phyloP scores from a whole-genome alignment of 768 basidiomycete genomes.

The Infundibulicybe gibba region DNA sequence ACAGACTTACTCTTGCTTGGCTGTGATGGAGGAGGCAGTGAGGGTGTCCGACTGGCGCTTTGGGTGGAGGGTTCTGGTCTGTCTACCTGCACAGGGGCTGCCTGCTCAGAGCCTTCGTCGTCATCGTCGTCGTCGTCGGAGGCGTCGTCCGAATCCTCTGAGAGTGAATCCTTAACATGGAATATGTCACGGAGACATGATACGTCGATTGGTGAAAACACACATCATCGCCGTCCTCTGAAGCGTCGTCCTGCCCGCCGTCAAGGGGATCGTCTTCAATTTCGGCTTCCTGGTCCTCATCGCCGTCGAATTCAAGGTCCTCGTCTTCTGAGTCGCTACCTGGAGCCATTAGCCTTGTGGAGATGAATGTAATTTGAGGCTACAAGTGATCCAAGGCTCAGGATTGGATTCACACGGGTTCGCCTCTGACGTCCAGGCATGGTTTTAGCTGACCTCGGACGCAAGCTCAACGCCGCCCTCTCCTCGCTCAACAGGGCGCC shows the following conservation, averaged over 20 bases:
- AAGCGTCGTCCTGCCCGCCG: conserved; percentile 48
- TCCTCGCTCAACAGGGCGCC: conserved; percentile 84
- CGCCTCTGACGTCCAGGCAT: conserved; percentile 40
- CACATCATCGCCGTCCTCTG: conserved; percentile 70
- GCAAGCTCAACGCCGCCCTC: conserved; percentile 90
- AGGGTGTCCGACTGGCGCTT: conserved; percentile 7
- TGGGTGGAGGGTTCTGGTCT: conserved; percentile 17
- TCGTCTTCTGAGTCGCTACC: conserved; percentile 63
- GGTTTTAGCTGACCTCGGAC: conserved; percentile 95
- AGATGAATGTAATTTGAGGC: conserved; percentile 2
- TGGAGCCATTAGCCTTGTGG: conserved; percentile 34
- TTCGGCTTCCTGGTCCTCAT: conserved; percentile 43
- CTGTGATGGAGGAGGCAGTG: conserved; percentile 2
- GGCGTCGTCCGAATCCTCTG: conserved; percentile 58
- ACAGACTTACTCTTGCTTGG: conserved; percentile 2
- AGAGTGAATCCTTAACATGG: conserved; percentile 45
- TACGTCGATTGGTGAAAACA: conserved; percentile 21
- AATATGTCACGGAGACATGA: too few species aligned
- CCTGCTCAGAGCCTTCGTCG: conserved; percentile 33
- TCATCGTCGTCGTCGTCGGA: conserved; percentile 49
- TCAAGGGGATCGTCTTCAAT: conserved; percentile 48
- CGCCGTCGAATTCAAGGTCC: conserved; percentile 54
- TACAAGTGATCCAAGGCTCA: not conserved
- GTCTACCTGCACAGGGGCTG: conserved; percentile 18
- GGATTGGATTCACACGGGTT: conserved; percentile 13